Conservation (phyloP, 2,329 filamentous ascomycete genomes). For the Davidsoniella virescens region DNA sequence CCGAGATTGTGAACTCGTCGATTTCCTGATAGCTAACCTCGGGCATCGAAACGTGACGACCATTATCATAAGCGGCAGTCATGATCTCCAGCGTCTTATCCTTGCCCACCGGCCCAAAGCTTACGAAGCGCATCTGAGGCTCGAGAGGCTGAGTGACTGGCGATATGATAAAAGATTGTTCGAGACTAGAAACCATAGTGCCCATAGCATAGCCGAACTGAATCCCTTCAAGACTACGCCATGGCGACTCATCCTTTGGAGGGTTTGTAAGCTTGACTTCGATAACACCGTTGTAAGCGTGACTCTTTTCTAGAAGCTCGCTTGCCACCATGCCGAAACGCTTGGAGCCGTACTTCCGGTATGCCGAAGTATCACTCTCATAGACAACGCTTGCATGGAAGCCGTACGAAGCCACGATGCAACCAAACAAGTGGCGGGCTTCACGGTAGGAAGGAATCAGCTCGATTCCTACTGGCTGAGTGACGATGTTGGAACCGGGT, state of each 20-base stretch:
- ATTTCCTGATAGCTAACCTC: conserved; percentile 60
- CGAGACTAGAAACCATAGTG: conserved; percentile 64
- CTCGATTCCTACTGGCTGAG: conserved; percentile 18
- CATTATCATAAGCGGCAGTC: conserved; percentile 43
- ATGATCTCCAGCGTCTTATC: conserved; percentile 63
- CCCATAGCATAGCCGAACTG: conserved; percentile 62
- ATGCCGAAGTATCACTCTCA: conserved; percentile 73
- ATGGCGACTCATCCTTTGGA: conserved; percentile 10
- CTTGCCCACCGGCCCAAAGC: conserved; percentile 53
- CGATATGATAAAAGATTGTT: conserved; percentile 68
- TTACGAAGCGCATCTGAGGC: conserved; percentile 52
- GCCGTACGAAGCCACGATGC: conserved; percentile 80
- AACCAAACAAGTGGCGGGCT: conserved; percentile 30
- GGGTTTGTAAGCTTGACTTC: conserved; percentile 17
- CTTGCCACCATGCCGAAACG: conserved; percentile 75
- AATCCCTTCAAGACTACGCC: conserved; percentile 14
- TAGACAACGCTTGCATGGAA: conserved; percentile 80
- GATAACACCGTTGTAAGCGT: conserved; percentile 33
- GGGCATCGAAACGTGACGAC: conserved; percentile 35
- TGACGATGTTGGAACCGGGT: conserved; percentile 32
- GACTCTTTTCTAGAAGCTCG: conserved; percentile 45
- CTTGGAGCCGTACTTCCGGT: conserved; percentile 58
- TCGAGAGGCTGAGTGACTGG: conserved; percentile 56
- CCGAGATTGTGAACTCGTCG: conserved; percentile 48
- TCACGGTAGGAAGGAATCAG: conserved; percentile 10